Conservation (phyloP, 2,329 filamentous ascomycete genomes). For the Talaromyces sp. region DNA sequence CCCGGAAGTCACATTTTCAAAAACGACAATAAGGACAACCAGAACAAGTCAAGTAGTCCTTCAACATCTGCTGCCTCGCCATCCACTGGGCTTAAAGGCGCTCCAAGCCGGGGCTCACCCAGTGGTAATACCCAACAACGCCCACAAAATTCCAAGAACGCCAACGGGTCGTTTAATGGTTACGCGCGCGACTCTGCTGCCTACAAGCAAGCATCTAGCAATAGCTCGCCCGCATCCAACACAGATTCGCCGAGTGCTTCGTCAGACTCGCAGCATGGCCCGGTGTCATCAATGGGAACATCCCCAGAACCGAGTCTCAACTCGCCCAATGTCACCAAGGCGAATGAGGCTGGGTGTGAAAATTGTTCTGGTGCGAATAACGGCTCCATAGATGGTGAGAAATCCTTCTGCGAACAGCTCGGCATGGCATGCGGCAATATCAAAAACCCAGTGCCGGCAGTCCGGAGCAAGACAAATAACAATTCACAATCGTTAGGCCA, state of each 20-base stretch:
- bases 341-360: conserved; percentile 22
- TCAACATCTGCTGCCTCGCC: conserved; percentile 18
- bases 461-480: conserved; percentile 26
- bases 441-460: conserved; percentile 40
- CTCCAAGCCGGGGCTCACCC: conserved; percentile 24
- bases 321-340: conserved; percentile 36
- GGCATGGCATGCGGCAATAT: conserved; percentile 43
- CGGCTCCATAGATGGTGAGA: conserved; percentile 36
- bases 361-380: conserved; percentile 24
- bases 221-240: conserved; percentile 33
- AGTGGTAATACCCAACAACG: conserved; percentile 7
- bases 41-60: conserved; percentile 30
- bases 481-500: conserved; percentile 25
- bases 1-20: conserved; percentile 52
- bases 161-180: conserved; percentile 2
- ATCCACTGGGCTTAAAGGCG: conserved; percentile 24
- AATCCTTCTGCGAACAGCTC: conserved; percentile 41
- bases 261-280: conserved; percentile 43
- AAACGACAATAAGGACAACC: conserved; percentile 37
- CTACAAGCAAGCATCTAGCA: conserved; percentile 18
- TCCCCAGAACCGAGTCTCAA: conserved; percentile 44
- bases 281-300: conserved; percentile 45
- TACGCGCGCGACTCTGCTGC: conserved; percentile 11
- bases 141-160: conserved; percentile 8
- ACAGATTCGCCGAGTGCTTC: conserved; percentile 47